Evolutionary conservation across 768 basidiomycete genomes (phyloP).

Genomic region (Lentinula edodes): DNA sequence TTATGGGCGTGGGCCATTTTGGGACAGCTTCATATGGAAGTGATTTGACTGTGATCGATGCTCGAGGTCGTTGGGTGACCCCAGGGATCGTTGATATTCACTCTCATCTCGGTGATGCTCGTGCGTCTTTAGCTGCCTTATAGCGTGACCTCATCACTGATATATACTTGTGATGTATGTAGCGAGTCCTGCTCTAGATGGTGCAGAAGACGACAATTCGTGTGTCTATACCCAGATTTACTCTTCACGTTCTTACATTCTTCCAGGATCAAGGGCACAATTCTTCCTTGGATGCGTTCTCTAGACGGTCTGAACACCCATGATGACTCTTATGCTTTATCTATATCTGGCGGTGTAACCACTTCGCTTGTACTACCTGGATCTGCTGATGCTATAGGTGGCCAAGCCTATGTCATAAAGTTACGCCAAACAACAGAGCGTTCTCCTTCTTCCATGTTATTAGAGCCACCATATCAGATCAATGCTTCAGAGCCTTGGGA

Average conservation of each 20-base stretch:
- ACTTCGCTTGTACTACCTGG: constrained; percentile 72
- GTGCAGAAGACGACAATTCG: constrained; percentile 51
- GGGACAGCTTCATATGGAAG: constrained; percentile 6
- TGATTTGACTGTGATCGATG: constrained; percentile 35
- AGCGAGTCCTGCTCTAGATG: constrained; percentile 25
- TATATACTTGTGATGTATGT: background rate
- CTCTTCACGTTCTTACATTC: background rate
- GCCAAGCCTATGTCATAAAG: constrained; percentile 83
- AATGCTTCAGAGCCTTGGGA: constrained; percentile 30
- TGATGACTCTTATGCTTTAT: constrained; percentile 59
- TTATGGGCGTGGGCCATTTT: constrained; percentile 32
- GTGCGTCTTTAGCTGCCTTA: background rate
- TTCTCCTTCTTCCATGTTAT: constrained; percentile 65
- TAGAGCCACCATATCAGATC: constrained; percentile 64
- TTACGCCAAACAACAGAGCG: constrained; percentile 66
- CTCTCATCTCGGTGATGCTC: constrained; percentile 38
- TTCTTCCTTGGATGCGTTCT: constrained; percentile 55
- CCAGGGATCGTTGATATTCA: constrained; percentile 45
- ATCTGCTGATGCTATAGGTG: constrained; percentile 56
- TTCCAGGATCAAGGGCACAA: constrained; percentile 24
- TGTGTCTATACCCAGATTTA: background rate
- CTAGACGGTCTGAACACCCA: constrained; percentile 75
- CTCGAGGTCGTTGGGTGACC: constrained; percentile 51
- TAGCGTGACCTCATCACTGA: background rate
- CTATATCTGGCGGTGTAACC: constrained; percentile 76